A percentile compares a stretch with the other conserved stretches of the same genome.
phyloP scores from a whole-genome alignment of 805 yeast species.

The Ogataea parapolymorpha region DNA sequence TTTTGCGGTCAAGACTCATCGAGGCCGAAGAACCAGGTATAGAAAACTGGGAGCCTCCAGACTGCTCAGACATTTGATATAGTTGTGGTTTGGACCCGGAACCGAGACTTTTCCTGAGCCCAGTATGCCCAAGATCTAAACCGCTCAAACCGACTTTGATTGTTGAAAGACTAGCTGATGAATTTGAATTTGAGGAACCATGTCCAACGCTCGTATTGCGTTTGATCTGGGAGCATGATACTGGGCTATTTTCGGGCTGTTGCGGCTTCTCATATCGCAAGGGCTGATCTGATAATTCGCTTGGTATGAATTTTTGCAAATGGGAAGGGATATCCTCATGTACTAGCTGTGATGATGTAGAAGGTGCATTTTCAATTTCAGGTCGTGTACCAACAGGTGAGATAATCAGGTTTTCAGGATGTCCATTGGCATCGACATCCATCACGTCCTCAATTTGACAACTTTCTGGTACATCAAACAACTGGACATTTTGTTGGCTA shows the following conservation, averaged over 20 bases:
- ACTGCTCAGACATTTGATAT: slow-evolving; percentile 24
- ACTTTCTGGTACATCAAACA: slow-evolving; percentile 41
- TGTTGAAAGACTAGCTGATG: slow-evolving; percentile 23
- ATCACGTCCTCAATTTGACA: slow-evolving; percentile 34
- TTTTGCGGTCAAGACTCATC: slow-evolving; percentile 15
- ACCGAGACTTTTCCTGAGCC: slow-evolving; percentile 29
- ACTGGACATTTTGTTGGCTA: slow-evolving; percentile 26
- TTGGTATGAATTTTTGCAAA: neutral
- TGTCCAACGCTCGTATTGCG: slow-evolving; percentile 21
- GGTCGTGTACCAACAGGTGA: neutral
- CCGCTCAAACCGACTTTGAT: slow-evolving; percentile 33
- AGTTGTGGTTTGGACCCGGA: slow-evolving; percentile 31
- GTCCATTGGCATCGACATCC: slow-evolving; percentile 21
- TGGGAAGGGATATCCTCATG: slow-evolving; percentile 2
- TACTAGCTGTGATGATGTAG: neutral
- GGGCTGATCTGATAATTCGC: too few species aligned
- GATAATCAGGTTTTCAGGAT: neutral
- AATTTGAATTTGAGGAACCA: slow-evolving; percentile 9
- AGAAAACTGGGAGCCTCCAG: slow-evolving; percentile 26
- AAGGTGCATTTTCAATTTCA: neutral
- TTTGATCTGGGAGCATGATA: neutral
- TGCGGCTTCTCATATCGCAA: too few species aligned
- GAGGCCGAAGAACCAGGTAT: slow-evolving; percentile 9
- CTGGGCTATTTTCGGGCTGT: too few species aligned
- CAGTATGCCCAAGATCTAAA: slow-evolving; percentile 28